Base-by-base conservation (phyloP, 257 asterid genomes). In the Solanum sparsipilum region DNA sequence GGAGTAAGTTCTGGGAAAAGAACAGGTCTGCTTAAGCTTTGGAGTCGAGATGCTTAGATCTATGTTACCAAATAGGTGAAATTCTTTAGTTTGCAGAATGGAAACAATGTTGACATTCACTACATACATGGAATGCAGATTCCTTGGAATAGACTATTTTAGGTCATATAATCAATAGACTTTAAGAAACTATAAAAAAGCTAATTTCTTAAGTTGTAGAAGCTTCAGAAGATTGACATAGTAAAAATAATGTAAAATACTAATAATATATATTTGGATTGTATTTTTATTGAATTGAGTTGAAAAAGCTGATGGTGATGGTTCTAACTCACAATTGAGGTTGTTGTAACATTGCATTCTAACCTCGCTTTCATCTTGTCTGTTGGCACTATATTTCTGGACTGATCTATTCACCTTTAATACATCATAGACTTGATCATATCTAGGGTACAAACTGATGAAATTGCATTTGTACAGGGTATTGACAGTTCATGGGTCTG, bases 401-500 rank as follows among this genome's bases (percentile, higher is more conserved):
- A 48, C 68, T 81, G 68, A 46, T 16, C 39, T 81, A 18, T 82
- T 82, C 44, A 82, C 85, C 85, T 82, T 46, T 18, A 29, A 31
- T 82, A 20, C 71, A 31, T 52, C 71, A 48, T 5, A 27, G 70
- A 82, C 44, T 82, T 52, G 70, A 48, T 82, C 29, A 12, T 2
- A 68, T 65, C 13, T 67, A 25, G 41, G 39, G 70, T 41, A 67
- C 79, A 11, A 85, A 56, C 5, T 65, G 63, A 27, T 71, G 84
- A 34, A 86, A n/a, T 23, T 81, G 74, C 35, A 82, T 63, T 34
- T 89, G 21, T 73, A 35, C 89, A 94, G 98, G 93, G 96, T 95
- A 60, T 86, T 93, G 87, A 93, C 96, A 1, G 94, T 94, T 56
- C 98, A 95, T 78, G 98, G 98, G 48, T 92, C 96, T 9, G 93